Evolutionary conservation across 495 filamentous ascomycete genomes (phyloP).

Genomic region (Neurospora discreta): DNA sequence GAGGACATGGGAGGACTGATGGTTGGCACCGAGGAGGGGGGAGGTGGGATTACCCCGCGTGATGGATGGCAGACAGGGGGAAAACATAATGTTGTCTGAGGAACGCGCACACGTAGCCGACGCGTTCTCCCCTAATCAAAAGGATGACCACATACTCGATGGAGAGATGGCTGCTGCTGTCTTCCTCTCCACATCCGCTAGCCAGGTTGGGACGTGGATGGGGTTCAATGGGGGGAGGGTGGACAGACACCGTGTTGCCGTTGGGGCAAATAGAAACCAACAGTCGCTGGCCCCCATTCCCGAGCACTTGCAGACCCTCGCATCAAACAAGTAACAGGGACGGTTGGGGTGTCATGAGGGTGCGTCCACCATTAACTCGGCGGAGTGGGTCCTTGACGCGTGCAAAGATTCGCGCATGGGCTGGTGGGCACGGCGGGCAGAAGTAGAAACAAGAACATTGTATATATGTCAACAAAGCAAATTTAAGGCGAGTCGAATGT

Average conservation of each 20-base stretch:
- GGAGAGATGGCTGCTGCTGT: not conserved
- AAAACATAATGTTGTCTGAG: not conserved
- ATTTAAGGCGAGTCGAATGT: not conserved
- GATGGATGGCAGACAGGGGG: not conserved
- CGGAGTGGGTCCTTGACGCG: not conserved
- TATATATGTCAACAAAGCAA: not conserved
- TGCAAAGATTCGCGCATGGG: not conserved
- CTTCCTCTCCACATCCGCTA: not conserved
- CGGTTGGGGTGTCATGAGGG: not conserved
- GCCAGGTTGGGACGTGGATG: not conserved
- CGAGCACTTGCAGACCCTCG: not conserved
- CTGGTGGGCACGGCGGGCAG: not conserved
- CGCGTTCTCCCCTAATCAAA: too few species aligned
- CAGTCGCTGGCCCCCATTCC: not conserved
- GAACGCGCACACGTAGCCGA: not conserved
- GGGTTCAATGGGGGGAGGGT: not conserved
- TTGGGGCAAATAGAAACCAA: not conserved
- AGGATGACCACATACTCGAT: not conserved
- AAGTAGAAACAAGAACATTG: too few species aligned
- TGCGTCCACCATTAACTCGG: not conserved
- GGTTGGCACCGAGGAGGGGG: not conserved
- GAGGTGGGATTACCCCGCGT: not conserved
- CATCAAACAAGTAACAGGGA: too few species aligned
- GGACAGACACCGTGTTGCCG: not conserved
- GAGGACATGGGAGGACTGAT: rapidly evolving